Base-by-base conservation (phyloP, 2,329 filamentous ascomycete genomes). In the Periconia macrospinosa region DNA sequence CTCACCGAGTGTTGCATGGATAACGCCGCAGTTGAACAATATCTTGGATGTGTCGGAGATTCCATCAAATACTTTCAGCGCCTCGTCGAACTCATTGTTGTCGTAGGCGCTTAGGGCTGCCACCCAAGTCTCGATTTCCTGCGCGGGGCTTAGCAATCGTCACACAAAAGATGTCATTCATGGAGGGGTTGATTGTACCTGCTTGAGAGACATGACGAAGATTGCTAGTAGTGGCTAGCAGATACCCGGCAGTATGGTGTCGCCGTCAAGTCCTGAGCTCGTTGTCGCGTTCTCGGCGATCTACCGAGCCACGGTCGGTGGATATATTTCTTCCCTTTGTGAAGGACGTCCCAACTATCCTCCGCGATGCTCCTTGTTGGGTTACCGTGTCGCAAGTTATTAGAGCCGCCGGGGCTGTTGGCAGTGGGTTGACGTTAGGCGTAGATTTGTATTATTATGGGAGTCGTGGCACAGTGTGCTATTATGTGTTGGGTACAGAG, bases 81-180 rank as follows among this genome's bases (percentile, higher is more conserved):
- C 87, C 62, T 93, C 89, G 69, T 97, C 93, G 76, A 96, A 97
- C 70, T 99, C 91, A 78, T 96, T 96, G 78, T 93, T 94, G 78
- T 99, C 94, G 79, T 99, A 99, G 72, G 88, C 88, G 66, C 81
- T 86, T 51, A 99, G 86, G 76, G 94, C 94, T 73, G 88, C 82
- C 63, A 97, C 94, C 94, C 94, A 99, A 47, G 91, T 96, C 79
- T 97, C 93, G 76, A 99, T 99, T 89, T 99, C 94, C 92, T 96
- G 57, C 52, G 53, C 53, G 52, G 37, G 51, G 41, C 54, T 74
- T 54, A 74, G 69, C 56, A 57, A 59, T 61, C 61, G 61, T 55
- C 20, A 42, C 44, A 44, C 40, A 23, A 17, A 18, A 49, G 23
- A 27, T 27, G 23, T 8, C 23, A 27, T 27, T 8, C 23, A 27